phyloP scores from a whole-genome alignment of 1,139 yeast genomes.

The Candida tetrigidarum region DNA sequence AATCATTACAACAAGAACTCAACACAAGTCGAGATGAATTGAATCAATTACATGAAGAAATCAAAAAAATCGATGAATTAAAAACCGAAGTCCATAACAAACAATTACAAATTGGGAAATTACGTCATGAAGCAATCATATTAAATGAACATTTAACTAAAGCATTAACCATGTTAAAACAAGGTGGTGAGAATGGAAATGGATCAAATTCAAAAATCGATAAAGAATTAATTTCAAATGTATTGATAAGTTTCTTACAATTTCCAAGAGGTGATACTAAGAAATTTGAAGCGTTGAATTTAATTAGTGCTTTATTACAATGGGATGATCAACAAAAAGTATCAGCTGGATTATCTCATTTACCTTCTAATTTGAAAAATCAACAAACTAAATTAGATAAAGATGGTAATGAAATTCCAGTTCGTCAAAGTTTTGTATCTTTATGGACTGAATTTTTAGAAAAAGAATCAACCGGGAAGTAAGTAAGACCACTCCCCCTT shows the following conservation, averaged over 20 bases:
- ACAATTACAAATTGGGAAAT: slow-evolving; percentile 80
- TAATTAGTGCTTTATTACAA: slow-evolving; percentile 78
- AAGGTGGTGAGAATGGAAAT: slow-evolving; percentile 61
- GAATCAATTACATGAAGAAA: slow-evolving; percentile 12
- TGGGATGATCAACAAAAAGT: slow-evolving; percentile 88
- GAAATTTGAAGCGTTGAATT: slow-evolving; percentile 87
- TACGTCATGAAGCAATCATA: slow-evolving; percentile 95
- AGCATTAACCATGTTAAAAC: slow-evolving; percentile 78
- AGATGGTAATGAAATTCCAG: slow-evolving; percentile 25
- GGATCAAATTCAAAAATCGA: slow-evolving; percentile 78
- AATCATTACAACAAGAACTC: slow-evolving; percentile 15
- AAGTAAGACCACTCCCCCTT: neutral
- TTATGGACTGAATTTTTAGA: slow-evolving; percentile 91
- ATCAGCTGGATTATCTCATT: slow-evolving; percentile 78
- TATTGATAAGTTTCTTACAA: slow-evolving; percentile 81
- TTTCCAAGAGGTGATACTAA: slow-evolving; percentile 94
- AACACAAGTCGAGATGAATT: slow-evolving; percentile 8
- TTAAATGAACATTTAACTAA: slow-evolving; percentile 93
- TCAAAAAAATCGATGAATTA: slow-evolving; percentile 23
- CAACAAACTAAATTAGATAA: slow-evolving; percentile 12
- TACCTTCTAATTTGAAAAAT: slow-evolving; percentile 28
- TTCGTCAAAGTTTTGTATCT: slow-evolving; percentile 76
- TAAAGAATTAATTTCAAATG: slow-evolving; percentile 84
- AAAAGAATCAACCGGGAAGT: slow-evolving; percentile 58
- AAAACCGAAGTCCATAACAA: slow-evolving; percentile 61